Percentiles rank a stretch among this genome's conserved stretches.
These are phyloP conservation scores for Ceratobasidium sp. DNA, from an alignment of 1,284 basidiomycete species.

Conservation along the genomic window DNA sequence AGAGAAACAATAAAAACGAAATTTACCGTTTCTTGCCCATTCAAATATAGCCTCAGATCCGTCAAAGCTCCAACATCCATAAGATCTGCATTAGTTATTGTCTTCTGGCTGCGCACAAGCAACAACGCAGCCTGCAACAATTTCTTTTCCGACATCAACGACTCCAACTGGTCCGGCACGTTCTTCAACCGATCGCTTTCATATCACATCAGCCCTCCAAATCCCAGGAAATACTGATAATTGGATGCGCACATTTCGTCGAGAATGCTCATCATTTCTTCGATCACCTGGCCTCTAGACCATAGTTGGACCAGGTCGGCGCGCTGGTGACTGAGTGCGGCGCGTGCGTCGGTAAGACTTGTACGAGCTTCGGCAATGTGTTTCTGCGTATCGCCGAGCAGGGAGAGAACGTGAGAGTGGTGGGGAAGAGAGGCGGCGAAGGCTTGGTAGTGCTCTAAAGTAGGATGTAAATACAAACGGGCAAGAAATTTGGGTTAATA, in stretches of 20 bases:
- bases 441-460: conserved; percentile 86
- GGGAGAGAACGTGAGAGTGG: conserved; percentile 78
- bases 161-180: conserved; percentile 92
- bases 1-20: background rate
- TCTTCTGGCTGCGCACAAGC: conserved; percentile 88
- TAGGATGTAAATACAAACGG: conserved; percentile 49
- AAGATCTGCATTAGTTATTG: conserved; percentile 92
- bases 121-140: conserved; percentile 90
- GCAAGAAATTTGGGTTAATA: no score
- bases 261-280: conserved; percentile 89
- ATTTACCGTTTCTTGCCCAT: conserved; percentile 86
- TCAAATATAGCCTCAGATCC: conserved; percentile 88
- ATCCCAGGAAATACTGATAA: conserved; percentile 9
- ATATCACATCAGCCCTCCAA: conserved; percentile 40
- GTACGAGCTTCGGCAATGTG: conserved; percentile 79
- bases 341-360: conserved; percentile 81
- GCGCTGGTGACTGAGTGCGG: conserved; percentile 77
- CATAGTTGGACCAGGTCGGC: conserved; percentile 89
- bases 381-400: conserved; percentile 74
- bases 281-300: conserved; percentile 81
- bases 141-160: conserved; percentile 94
- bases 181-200: conserved; percentile 87
- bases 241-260: conserved; percentile 83
- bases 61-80: conserved; percentile 92
- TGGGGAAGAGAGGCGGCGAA: conserved; percentile 92